These are phyloP conservation scores for Tetratostichococcus sp. DNA, from an alignment of 139 green algal genomes.

Conservation along the genomic window DNA sequence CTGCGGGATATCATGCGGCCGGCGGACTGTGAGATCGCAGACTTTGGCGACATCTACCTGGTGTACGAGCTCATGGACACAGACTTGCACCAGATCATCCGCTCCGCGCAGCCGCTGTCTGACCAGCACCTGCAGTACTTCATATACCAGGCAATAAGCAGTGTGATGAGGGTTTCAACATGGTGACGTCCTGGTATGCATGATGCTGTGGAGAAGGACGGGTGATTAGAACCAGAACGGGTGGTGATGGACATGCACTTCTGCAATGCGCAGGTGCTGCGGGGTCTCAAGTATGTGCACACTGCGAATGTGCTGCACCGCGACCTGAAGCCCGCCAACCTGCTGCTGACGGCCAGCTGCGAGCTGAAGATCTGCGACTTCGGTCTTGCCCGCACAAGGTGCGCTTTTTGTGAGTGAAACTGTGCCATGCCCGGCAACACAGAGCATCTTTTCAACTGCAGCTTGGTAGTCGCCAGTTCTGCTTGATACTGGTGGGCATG, in stretches of 20 bases:
- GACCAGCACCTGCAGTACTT: conserved; percentile 99
- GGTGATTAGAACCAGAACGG: too few relatives aligned
- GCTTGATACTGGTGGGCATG: too few relatives aligned
- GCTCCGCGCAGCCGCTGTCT: conserved; percentile 84
- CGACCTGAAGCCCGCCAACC: conserved; percentile 96
- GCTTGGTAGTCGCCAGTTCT: too few relatives aligned
- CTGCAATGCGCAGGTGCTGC: conserved; percentile 62
- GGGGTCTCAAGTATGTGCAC: conserved; percentile 92
- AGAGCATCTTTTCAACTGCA: too few relatives aligned
- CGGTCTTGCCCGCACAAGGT: conserved; percentile 85
- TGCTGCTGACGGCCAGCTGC: conserved; percentile 95
- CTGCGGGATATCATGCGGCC: conserved; percentile 66
- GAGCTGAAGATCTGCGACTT: conserved; percentile 99
- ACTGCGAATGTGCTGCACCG: conserved; percentile 85
- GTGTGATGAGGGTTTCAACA: conserved; percentile 16
- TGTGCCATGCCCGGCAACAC: too few relatives aligned
- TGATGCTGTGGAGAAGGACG: too few relatives aligned
- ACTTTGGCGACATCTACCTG: conserved; percentile 95
- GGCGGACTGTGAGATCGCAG: conserved; percentile 2
- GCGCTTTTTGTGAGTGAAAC: too few relatives aligned
- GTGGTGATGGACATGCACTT: too few relatives aligned
- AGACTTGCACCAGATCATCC: conserved; percentile 99
- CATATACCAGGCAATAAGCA: conserved; percentile 85
- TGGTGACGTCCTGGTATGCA: too few relatives aligned
- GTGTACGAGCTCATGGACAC: conserved; percentile 99